Evolutionary conservation across 2,329 filamentous ascomycete genomes (phyloP), one percentile per base, ranked within the genome.

Genomic region (Stagonosporopsis rhizophila): DNA sequence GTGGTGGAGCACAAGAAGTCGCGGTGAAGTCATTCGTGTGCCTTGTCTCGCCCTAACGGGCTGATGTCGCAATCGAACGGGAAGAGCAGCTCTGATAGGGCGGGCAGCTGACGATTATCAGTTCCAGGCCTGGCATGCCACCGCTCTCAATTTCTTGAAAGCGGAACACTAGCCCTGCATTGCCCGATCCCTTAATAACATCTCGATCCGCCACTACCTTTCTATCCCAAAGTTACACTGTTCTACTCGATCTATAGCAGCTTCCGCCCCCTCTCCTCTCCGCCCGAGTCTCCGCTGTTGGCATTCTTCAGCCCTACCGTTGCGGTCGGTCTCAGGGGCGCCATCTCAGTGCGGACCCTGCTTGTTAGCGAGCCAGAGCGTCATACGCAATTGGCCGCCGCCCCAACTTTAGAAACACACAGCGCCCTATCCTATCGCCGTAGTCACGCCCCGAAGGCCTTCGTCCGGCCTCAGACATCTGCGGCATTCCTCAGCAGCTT

Each of bases 31-130:
- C 37, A 56, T 38, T 44, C 47, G 23, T 51, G 38, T 47, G 17
- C 40, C 48, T 47, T 32, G 15, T 12, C 41, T 19, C 25, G 48
- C 47, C 44, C 25, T 47, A 47, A 39, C 19, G 32, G 42, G 39
- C 14, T 48, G 19, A 58, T 58, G 55, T 58, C 55, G 55, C 55
- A 58, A 53, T 58, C 39, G 39, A 53, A 42, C 20, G 34, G 44
- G 34, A 30, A 20, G 44, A 22, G 17, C 8, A 34, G 44, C 17
- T 32, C 11, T 41, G 55, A 58, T 48, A 37, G 49, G 55, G 30
- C 39, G 39, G 46, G 45, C 55, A 38, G 39, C 44, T 52, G 54
- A 52, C 48, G 52, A 56, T 51, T 41, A 46, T 48, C 44, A 52
- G 42, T 35, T 53, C 46, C 48, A 51, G 49, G 27, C 47, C 44